Evolutionary conservation across 2,329 filamentous ascomycete species (phyloP), one percentile per base, ranked within the genome.

Genomic region (Grosmannia serpens): DNA sequence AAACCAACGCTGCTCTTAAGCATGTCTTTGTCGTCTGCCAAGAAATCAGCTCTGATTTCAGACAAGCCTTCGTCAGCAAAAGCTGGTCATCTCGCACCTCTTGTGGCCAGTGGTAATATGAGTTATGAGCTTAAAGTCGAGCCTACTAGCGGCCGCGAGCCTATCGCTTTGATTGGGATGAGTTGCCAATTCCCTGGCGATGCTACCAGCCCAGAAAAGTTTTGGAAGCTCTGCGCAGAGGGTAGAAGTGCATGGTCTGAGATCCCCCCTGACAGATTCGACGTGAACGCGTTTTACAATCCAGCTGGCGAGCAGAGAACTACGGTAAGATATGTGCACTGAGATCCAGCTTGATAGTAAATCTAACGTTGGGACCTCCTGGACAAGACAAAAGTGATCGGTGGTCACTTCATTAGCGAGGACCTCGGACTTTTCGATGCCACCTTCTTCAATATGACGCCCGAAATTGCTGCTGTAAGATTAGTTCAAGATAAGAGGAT

Each of bases 131-230:
- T 46, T 8, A 24, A 46, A 22, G 41, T 7, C 20, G 41, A 46
- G 17, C 20, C 41, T 46, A 17, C 5, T 22, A 17, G 41, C 11
- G 22, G 46, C 3, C 6, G n/a, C n/a, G 13, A 11, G n/a, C 72
- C 62, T 27, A 57, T 75, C 52, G 73, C 72, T n/a, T 66, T 75
- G 29, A 62, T 75, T 49, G 72, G 73, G 41, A 67, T 66, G 10
- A 68, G 66, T 15, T 71, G 71, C 61, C 68, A 71, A 20, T 71
- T 73, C 24, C 69, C 71, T 0, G 70, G 70, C 10, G 65, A 63
- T 41, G 67, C 68, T 2, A 67, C 61, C 2, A 67, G 64, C n/a
- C 67, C 69, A 1, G 65, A 66, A 1, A 65, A 65, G 58, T 62
- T 72, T 5, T 72, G 69, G 67, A 64, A 70, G 2, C 61, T 70